A percentile compares a stretch with the other conserved stretches of the same genome.
Evolutionary conservation across 257 asterid species (phyloP).

Genomic region (Solanum bukasovii): DNA sequence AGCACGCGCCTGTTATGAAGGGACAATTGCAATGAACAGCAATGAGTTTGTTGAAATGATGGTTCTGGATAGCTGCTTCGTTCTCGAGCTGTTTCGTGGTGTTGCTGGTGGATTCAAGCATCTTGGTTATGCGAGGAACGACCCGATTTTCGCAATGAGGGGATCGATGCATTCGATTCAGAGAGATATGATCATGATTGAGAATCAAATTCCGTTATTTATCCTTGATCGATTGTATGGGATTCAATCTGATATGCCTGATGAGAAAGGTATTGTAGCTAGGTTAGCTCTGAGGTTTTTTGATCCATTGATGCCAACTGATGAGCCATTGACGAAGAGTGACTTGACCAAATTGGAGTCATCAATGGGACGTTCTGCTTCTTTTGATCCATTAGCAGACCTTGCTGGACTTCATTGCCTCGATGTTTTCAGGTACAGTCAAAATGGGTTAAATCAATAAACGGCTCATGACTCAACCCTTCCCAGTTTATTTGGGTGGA

Average conservation of each 20-base stretch:
- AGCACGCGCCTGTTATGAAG: constrained; percentile 63
- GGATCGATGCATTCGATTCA: constrained; percentile 80
- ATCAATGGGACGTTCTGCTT: constrained; percentile 8
- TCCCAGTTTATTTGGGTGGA: not conserved
- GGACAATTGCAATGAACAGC: constrained; percentile 45
- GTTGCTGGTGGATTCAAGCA: constrained; percentile 51
- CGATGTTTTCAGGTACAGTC: constrained; percentile 44
- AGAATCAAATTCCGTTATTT: constrained; percentile 76
- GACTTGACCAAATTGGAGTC: constrained; percentile 32
- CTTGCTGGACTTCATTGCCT: constrained; percentile 73
- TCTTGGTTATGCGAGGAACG: constrained; percentile 63
- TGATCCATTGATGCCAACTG: constrained; percentile 71
- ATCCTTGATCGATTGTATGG: constrained; percentile 42
- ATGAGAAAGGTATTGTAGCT: constrained; percentile 42
- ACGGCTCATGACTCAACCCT: not conserved
- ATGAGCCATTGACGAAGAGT: constrained; percentile 54
- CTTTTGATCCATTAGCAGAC: constrained; percentile 62
- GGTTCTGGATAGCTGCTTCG: constrained; percentile 68
- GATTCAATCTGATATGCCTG: constrained; percentile 38
- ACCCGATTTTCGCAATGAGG: constrained; percentile 73
- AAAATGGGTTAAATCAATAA: not conserved
- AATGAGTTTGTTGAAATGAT: constrained; percentile 68
- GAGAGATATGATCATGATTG: constrained; percentile 91
- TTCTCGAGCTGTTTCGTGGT: constrained; percentile 67
- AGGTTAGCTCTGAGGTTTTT: constrained; percentile 61